Evolutionary conservation across 2,329 filamentous ascomycete genomes (phyloP), one percentile per base, ranked within the genome.

Genomic region (Zasmidium cellare): DNA sequence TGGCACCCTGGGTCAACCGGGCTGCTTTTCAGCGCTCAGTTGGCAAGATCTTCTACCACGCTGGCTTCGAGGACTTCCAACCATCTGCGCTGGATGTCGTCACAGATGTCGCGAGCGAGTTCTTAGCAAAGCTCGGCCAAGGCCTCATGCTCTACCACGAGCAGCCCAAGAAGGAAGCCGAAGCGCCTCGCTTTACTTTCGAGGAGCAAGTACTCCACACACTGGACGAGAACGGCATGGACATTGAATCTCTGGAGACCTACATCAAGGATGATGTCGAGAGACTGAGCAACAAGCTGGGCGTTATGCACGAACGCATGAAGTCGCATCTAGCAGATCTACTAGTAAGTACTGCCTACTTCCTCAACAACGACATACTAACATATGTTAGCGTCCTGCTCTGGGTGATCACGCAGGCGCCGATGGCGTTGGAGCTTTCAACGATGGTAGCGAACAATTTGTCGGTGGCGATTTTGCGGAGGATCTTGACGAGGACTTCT

Each of bases 401-500:
- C 83, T 99, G 53, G 84, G 86, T 51, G 90, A 73, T 53, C 77
- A 96, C 68, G 86, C 84, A 46, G 89, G 89, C 35, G 84, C 85
- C 28, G 94, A 97, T 71, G 94, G 92, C 35, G 92, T 88, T 3
- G 90, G 89, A 56, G 90, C 92, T 6, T 99, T 99, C 81, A 91
- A 96, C 62, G 94, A 99, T 68, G 93, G 92, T 64, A 96, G 92
- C 74, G 94, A 99, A 64, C 94, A 97, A 72, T 99, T 97, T 67
- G 87, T 97, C 49, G 91, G 90, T 47, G 94, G 94, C 61, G 94
- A 99, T 74, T 99, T 99, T 73, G 94, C 94, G 0, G 94, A 97
- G 72, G 94, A 99, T 67, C 89, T 99, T 12, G 93, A 92, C 60
- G 94, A 99, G 79, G 94, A 99, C 77, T 99, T 97, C 83, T 99